These are phyloP conservation scores for Venturia pyrina DNA, from an alignment of 2,329 filamentous ascomycete genomes.

Conservation along the genomic window DNA sequence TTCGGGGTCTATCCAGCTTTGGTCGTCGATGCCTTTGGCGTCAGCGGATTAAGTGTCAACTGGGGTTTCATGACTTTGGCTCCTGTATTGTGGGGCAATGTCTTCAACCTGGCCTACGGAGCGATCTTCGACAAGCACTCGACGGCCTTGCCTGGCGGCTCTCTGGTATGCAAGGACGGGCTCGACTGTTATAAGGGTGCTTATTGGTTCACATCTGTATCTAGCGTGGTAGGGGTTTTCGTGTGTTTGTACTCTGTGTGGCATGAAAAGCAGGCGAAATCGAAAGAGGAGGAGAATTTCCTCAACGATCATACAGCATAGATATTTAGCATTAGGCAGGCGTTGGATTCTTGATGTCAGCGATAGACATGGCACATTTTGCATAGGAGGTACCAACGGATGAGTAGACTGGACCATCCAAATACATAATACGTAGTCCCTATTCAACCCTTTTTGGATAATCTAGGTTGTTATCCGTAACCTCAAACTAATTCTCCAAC, in stretches of 20 bases:
- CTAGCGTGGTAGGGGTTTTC: constrained; percentile 57
- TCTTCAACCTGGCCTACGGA: constrained; percentile 91
- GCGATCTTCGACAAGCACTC: constrained; percentile 73
- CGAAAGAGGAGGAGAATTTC: neutral
- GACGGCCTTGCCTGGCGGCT: constrained; percentile 54
- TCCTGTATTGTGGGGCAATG: constrained; percentile 76
- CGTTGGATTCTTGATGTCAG: neutral
- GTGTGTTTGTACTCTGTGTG: constrained; percentile 48
- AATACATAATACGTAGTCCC: too few relatives aligned
- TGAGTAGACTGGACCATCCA: too few relatives aligned
- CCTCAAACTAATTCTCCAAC: too few relatives aligned
- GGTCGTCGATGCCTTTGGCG: constrained; percentile 77
- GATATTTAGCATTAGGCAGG: neutral
- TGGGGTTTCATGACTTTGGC: constrained; percentile 93
- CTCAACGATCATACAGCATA: constrained; percentile 6
- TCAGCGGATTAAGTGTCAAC: constrained; percentile 81
- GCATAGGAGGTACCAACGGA: neutral
- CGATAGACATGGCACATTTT: neutral
- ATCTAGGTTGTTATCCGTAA: too few relatives aligned
- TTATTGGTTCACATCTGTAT: constrained; percentile 67
- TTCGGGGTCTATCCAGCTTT: constrained; percentile 92
- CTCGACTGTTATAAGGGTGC: constrained; percentile 70
- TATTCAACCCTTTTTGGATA: too few relatives aligned
- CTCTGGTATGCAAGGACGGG: constrained; percentile 57
- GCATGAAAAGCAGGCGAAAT: constrained; percentile 2